These are phyloP conservation scores for Tetrapisispora arboricola DNA, from an alignment of 805 yeast genomes.

Conservation along the genomic window DNA sequence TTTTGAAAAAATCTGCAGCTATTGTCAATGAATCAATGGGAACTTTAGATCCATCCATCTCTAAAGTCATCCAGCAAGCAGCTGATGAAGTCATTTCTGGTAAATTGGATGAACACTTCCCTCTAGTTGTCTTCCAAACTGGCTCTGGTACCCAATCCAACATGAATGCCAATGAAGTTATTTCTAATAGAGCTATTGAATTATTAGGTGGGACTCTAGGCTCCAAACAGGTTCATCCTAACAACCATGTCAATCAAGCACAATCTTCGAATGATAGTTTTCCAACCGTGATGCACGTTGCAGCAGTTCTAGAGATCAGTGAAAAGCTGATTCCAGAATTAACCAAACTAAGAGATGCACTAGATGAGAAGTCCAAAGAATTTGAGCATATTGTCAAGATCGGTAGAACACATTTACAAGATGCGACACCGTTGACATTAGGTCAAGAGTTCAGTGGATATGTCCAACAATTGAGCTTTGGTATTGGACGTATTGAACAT, in stretches of 20 bases:
- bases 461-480: slow-evolving; percentile 85
- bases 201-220: slow-evolving; percentile 86
- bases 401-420: slow-evolving; percentile 98
- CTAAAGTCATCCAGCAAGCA: slow-evolving; percentile 81
- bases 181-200: slow-evolving; percentile 96
- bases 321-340: slow-evolving; percentile 71
- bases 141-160: slow-evolving; percentile 98
- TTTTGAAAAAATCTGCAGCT: slow-evolving; percentile 90
- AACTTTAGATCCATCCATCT: slow-evolving; percentile 68
- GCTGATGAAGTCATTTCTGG: slow-evolving; percentile 94
- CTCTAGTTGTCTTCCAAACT: slow-evolving; percentile 96
- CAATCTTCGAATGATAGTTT: slow-evolving; percentile 98
- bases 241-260: slow-evolving; percentile 96
- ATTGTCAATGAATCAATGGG: slow-evolving; percentile 79
- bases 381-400: slow-evolving; percentile 87
- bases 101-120: slow-evolving; percentile 87
- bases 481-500: slow-evolving; percentile 75
- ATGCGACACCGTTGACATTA: slow-evolving; percentile 94
- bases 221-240: slow-evolving; percentile 90
- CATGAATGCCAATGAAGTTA: slow-evolving; percentile 99
- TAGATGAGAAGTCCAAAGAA: slow-evolving; percentile 69
- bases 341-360: slow-evolving; percentile 61
- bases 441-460: slow-evolving; percentile 98
- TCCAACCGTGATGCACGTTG: slow-evolving; percentile 99
- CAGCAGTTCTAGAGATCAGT: slow-evolving; percentile 86